Evolutionary conservation across 345 rosid species (phyloP).

Genomic region (Citrus trifoliata): DNA sequence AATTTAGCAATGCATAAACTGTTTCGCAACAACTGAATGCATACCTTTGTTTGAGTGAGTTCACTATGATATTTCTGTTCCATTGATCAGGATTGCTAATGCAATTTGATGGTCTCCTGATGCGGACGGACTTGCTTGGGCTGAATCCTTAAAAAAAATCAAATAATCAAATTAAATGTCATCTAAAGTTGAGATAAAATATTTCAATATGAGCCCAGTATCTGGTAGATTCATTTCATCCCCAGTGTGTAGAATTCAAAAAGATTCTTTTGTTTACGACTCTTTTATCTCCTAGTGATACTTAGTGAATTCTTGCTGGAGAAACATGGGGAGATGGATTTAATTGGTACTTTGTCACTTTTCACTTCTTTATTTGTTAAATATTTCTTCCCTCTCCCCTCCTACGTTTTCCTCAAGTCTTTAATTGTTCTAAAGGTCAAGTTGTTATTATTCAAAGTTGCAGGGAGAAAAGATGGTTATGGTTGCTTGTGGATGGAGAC

Average conservation of each 20-base stretch:
- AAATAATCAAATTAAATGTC: background rate
- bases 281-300: background rate
- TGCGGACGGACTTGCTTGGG: constrained; percentile 1
- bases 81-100: background rate
- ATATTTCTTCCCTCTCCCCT: background rate
- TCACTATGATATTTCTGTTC: background rate
- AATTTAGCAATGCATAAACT: background rate
- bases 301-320: background rate
- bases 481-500: constrained; percentile 99
- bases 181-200: background rate
- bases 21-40: background rate
- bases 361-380: background rate
- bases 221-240: background rate
- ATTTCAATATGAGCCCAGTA: background rate
- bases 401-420: background rate
- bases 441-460: constrained; percentile 24
- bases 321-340: background rate
- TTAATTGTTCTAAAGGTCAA: constrained; percentile 10
- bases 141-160: background rate
- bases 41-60: background rate
- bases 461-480: constrained; percentile 79
- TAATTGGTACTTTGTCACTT: background rate
- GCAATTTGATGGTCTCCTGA: background rate
- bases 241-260: background rate
- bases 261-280: background rate